A percentile compares a stretch with the other conserved stretches of the same genome.
phyloP scores from a whole-genome alignment of 352 stramenopile genomes.

The Pythium sp. region DNA sequence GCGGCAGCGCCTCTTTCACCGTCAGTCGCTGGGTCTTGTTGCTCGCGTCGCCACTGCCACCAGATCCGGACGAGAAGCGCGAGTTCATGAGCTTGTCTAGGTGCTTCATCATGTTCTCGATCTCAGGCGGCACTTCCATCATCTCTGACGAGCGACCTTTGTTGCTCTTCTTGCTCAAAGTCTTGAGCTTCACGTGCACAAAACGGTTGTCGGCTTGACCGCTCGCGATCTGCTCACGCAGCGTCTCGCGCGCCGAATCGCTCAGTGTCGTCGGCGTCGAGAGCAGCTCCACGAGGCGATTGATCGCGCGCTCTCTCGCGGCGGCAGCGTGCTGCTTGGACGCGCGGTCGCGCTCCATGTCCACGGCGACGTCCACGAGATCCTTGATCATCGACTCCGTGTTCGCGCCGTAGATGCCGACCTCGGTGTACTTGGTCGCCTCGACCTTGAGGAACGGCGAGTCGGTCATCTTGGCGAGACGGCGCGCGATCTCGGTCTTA shows the following conservation, averaged over 20 bases:
- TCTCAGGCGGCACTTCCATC: slow-evolving; percentile 82
- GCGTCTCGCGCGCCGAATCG: slow-evolving; percentile 36
- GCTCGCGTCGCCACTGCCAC: slow-evolving; percentile 14
- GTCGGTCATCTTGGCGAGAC: slow-evolving; percentile 96
- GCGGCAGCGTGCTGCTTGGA: slow-evolving; percentile 87
- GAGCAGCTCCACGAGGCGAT: slow-evolving; percentile 83
- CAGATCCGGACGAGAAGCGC: slow-evolving; percentile 22
- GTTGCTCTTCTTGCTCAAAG: slow-evolving; percentile 30
- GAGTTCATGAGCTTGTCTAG: slow-evolving; percentile 64
- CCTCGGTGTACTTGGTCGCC: slow-evolving; percentile 99
- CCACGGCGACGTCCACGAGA: slow-evolving; percentile 95
- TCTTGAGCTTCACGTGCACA: slow-evolving; percentile 56
- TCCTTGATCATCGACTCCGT: slow-evolving; percentile 99
- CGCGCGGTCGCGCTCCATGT: slow-evolving; percentile 76
- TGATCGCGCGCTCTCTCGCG: slow-evolving; percentile 87
- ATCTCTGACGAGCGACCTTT: slow-evolving; percentile 38
- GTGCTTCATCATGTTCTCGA: slow-evolving; percentile 83
- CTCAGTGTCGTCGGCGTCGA: slow-evolving; percentile 35
- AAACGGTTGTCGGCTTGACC: slow-evolving; percentile 50
- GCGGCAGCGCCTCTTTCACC: slow-evolving; percentile 67
- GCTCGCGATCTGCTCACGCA: slow-evolving; percentile 60
- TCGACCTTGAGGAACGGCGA: slow-evolving; percentile 98
- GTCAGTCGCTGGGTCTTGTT: slow-evolving; percentile 59
- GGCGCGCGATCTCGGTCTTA: slow-evolving; percentile 97
- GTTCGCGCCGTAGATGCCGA: slow-evolving; percentile 98